phyloP scores from a whole-genome alignment of 2,329 filamentous ascomycete genomes.

The Colletotrichum theobromicola region DNA sequence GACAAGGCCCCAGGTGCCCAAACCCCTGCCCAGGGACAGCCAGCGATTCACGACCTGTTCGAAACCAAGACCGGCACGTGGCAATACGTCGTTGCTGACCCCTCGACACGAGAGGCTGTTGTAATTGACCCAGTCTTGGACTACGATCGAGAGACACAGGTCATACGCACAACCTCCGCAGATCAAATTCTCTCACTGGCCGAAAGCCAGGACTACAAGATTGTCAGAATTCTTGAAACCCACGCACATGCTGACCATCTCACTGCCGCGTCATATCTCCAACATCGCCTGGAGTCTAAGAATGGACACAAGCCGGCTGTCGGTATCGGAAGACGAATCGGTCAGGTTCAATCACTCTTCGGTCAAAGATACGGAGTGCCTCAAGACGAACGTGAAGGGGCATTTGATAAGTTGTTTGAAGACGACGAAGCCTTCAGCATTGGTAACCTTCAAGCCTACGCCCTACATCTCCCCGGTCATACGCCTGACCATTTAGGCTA shows the following conservation, averaged over 20 bases:
- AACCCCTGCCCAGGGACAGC: conserved; percentile 23
- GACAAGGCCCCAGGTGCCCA: background rate
- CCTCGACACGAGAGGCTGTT: conserved; percentile 48
- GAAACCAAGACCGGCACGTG: conserved; percentile 52
- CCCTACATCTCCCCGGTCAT: conserved; percentile 63
- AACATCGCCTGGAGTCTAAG: conserved; percentile 41
- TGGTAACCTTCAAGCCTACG: conserved; percentile 48
- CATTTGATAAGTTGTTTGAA: conserved; percentile 58
- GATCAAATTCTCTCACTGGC: conserved; percentile 54
- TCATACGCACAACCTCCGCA: conserved; percentile 56
- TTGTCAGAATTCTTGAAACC: conserved; percentile 64
- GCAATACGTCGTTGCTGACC: conserved; percentile 66
- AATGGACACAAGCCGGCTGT: conserved; percentile 46
- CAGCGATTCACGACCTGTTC: conserved; percentile 43
- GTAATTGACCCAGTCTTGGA: conserved; percentile 70
- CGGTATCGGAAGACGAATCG: conserved; percentile 61
- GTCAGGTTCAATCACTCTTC: conserved; percentile 55
- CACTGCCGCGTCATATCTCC: conserved; percentile 64
- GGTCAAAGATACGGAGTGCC: conserved; percentile 52
- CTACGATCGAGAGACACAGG: conserved; percentile 47
- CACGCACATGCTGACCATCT: conserved; percentile 68
- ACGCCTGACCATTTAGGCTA: conserved; percentile 68
- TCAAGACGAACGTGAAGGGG: conserved; percentile 43
- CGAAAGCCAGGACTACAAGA: conserved; percentile 46
- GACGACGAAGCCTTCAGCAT: conserved; percentile 60